A percentile compares a stretch with the other conserved stretches of the same genome.
These are phyloP conservation scores for Candida quercuum DNA, from an alignment of 805 yeast species.

Conservation along the genomic window DNA sequence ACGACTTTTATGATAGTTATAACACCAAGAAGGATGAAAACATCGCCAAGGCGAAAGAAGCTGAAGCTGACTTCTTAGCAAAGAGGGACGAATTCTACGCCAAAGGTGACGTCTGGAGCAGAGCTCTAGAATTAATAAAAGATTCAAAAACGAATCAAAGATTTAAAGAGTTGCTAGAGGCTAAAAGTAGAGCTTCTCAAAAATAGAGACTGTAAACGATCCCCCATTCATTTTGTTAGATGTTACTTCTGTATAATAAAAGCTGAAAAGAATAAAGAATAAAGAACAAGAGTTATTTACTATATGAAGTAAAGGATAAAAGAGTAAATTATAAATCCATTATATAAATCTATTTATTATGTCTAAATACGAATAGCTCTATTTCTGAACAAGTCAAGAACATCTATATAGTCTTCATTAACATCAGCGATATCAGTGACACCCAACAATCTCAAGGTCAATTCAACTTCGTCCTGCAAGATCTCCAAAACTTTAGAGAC, in stretches of 20 bases:
- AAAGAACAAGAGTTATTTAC: not conserved
- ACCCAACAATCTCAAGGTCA: slow-evolving; percentile 65
- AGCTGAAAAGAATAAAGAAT: not conserved
- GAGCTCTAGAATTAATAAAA: slow-evolving; percentile 50
- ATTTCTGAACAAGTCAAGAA: slow-evolving; percentile 7
- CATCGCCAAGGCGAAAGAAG: slow-evolving; percentile 55
- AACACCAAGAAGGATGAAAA: slow-evolving; percentile 75
- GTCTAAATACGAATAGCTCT: not conserved
- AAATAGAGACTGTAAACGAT: no score
- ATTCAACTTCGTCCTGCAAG: slow-evolving; percentile 53
- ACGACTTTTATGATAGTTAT: slow-evolving; percentile 89
- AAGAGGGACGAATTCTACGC: slow-evolving; percentile 74
- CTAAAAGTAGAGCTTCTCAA: slow-evolving; percentile 21
- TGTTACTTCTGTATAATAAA: no score
- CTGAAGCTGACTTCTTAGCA: slow-evolving; percentile 64
- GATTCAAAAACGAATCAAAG: slow-evolving; percentile 26
- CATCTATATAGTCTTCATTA: slow-evolving; percentile 35
- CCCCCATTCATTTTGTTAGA: no score
- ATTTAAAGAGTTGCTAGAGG: slow-evolving; percentile 24
- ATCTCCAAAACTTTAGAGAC: slow-evolving; percentile 59
- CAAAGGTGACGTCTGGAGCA: slow-evolving; percentile 77
- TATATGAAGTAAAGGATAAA: not conserved
- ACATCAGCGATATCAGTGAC: slow-evolving; percentile 44
- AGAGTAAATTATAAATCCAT: not conserved
- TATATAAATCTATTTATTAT: not conserved